These are phyloP conservation scores for Panaeolus cyanescens DNA, from an alignment of 768 basidiomycete species.

Conservation along the genomic window DNA sequence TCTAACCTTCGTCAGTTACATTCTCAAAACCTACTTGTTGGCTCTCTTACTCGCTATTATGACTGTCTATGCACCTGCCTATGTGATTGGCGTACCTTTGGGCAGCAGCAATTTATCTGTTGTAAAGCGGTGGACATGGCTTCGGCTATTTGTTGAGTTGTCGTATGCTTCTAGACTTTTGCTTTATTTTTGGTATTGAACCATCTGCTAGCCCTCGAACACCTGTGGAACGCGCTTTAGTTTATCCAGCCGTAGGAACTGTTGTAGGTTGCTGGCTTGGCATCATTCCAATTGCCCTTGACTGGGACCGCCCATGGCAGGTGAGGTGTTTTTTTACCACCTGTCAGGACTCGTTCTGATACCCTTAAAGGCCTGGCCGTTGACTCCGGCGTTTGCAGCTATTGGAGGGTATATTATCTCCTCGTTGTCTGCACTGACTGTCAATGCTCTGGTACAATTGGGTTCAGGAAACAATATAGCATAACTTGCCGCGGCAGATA, in stretches of 20 bases:
- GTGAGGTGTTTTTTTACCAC: slow-evolving; percentile 39
- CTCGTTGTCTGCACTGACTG: slow-evolving; percentile 53
- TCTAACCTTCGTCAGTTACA: slow-evolving; percentile 18
- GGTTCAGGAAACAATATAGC: slow-evolving; percentile 35
- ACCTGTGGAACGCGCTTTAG: slow-evolving; percentile 73
- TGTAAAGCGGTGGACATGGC: slow-evolving; percentile 66
- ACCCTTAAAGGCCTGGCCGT: slow-evolving; percentile 70
- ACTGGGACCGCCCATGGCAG: slow-evolving; percentile 99
- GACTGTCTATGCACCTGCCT: slow-evolving; percentile 66
- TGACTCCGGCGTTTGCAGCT: slow-evolving; percentile 75
- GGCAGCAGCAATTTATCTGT: slow-evolving; percentile 45
- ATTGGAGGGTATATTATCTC: slow-evolving; percentile 67
- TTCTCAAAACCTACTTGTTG: slow-evolving; percentile 64
- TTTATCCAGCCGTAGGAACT: slow-evolving; percentile 78
- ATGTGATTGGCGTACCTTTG: slow-evolving; percentile 66
- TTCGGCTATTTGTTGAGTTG: slow-evolving; percentile 79
- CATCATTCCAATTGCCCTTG: slow-evolving; percentile 82
- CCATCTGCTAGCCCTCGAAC: slow-evolving; percentile 47
- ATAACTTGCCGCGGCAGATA: slow-evolving; percentile 13
- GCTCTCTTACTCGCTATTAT: slow-evolving; percentile 70
- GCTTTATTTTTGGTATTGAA: slow-evolving; percentile 6
- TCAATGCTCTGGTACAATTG: slow-evolving; percentile 39
- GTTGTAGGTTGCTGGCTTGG: slow-evolving; percentile 81
- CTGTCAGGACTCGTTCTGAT: neutral
- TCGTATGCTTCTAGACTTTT: slow-evolving; percentile 53